phyloP scores from a whole-genome alignment of 2,329 filamentous ascomycete genomes.

The Aspergillus ochraceoroseus region DNA sequence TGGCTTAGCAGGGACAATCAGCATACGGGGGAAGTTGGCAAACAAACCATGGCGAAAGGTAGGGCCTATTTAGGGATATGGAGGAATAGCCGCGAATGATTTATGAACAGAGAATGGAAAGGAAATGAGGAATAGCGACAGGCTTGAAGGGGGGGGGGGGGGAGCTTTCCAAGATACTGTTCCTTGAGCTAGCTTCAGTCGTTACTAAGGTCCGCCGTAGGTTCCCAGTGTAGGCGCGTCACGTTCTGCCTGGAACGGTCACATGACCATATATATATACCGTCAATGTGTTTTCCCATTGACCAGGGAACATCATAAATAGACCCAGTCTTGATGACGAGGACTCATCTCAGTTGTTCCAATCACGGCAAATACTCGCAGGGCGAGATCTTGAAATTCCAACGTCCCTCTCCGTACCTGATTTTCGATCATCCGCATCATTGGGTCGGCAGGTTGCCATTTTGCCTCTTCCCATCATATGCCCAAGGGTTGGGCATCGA shows the following conservation, averaged over 20 bases:
- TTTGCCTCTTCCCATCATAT: not conserved
- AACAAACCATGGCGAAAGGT: conserved; percentile 22
- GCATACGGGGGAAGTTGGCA: not conserved
- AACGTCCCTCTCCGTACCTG: too few species aligned
- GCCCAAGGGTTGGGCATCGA: conserved; percentile 15
- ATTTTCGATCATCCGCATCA: not conserved
- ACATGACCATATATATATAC: too few species aligned
- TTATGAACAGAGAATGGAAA: not conserved
- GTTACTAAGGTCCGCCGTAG: conserved; percentile 1
- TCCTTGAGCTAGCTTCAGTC: conserved; percentile 7
- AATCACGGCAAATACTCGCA: too few species aligned
- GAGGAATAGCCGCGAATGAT: not conserved
- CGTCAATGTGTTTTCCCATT: too few species aligned
- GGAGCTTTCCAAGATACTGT: conserved; percentile 4
- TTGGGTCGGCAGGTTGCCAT: not conserved
- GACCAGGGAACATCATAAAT: not conserved
- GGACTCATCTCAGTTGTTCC: too few species aligned
- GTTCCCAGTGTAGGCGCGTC: conserved; percentile 9
- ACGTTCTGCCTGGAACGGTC: not conserved
- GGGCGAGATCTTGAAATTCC: too few species aligned
- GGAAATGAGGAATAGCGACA: not conserved
- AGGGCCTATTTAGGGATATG: not conserved
- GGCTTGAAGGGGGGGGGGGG: not conserved
- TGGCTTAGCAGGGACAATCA: conserved; percentile 17
- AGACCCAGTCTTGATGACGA: not conserved